A percentile compares a stretch with the other conserved stretches of the same genome.
Evolutionary conservation across 108 stramenopile species (phyloP).

Genomic region (Seminavis robusta): DNA sequence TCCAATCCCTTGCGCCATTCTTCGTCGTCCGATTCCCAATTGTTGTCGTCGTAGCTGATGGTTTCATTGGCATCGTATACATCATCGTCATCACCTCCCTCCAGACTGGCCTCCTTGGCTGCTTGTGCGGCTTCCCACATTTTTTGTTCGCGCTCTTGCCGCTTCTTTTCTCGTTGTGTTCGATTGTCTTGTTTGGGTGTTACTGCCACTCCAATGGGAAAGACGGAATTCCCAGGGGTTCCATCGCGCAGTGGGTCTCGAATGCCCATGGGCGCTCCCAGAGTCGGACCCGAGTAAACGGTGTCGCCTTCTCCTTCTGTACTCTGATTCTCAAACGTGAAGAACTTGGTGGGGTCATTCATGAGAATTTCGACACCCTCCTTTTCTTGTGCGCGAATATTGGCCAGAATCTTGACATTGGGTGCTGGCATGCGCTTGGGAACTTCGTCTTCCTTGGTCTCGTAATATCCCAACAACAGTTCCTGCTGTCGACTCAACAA

Average conservation of each 20-base stretch:
- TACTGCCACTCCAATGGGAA: slow-evolving; percentile 61
- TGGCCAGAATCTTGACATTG: slow-evolving; percentile 57
- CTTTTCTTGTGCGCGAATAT: slow-evolving; percentile 70
- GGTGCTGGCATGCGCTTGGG: slow-evolving; percentile 64
- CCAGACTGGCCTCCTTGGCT: slow-evolving; percentile 43
- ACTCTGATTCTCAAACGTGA: slow-evolving; percentile 55
- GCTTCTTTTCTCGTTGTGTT: slow-evolving; percentile 82
- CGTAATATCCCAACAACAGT: slow-evolving; percentile 56
- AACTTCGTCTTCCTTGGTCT: slow-evolving; percentile 37
- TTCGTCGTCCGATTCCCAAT: slow-evolving; percentile 49
- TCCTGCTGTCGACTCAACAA: slow-evolving; percentile 66
- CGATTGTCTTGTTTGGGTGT: slow-evolving; percentile 61
- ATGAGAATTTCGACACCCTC: slow-evolving; percentile 67
- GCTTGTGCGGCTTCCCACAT: slow-evolving; percentile 71
- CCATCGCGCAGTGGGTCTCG: slow-evolving; percentile 56
- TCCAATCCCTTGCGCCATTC: slow-evolving; percentile 75
- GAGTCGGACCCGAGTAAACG: slow-evolving; percentile 37
- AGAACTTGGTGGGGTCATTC: slow-evolving; percentile 77
- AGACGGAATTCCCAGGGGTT: slow-evolving; percentile 47
- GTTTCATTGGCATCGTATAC: slow-evolving; percentile 17
- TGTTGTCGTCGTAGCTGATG: slow-evolving; percentile 27
- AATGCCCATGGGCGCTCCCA: slow-evolving; percentile 65
- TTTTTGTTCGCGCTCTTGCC: slow-evolving; percentile 69
- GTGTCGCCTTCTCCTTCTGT: background rate
- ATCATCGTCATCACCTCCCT: slow-evolving; percentile 12